These are phyloP conservation scores for Alloascoidea hylecoeti DNA, from an alignment of 805 yeast genomes.

Conservation along the genomic window DNA sequence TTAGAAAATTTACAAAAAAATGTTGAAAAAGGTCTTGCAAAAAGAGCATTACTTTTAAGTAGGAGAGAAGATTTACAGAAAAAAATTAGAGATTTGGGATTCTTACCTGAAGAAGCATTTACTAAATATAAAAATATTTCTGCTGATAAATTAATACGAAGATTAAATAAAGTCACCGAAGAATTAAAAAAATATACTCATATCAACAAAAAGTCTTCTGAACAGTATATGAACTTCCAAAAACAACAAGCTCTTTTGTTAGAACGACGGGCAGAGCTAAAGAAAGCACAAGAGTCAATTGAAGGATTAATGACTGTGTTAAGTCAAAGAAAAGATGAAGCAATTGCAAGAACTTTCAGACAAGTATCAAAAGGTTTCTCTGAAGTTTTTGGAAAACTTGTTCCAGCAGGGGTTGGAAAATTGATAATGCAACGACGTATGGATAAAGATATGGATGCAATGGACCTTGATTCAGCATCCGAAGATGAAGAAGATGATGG, in stretches of 20 bases:
- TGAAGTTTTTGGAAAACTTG: slow-evolving; percentile 64
- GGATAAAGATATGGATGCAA: slow-evolving; percentile 12
- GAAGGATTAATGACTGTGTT: slow-evolving; percentile 55
- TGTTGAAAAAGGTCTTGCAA: slow-evolving; percentile 52
- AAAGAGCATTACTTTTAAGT: slow-evolving; percentile 38
- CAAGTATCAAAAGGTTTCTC: slow-evolving; percentile 64
- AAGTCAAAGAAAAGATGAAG: slow-evolving; percentile 68
- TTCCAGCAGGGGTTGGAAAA: slow-evolving; percentile 71
- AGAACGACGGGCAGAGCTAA: slow-evolving; percentile 53
- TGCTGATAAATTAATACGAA: slow-evolving; percentile 37
- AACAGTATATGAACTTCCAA: slow-evolving; percentile 62
- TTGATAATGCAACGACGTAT: slow-evolving; percentile 44
- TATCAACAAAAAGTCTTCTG: slow-evolving; percentile 82
- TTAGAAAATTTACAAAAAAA: slow-evolving; percentile 46
- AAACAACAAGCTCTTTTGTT: slow-evolving; percentile 57
- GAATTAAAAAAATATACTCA: slow-evolving; percentile 53
- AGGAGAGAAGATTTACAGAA: slow-evolving; percentile 62
- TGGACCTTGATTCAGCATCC: slow-evolving; percentile 8
- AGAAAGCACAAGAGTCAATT: slow-evolving; percentile 56
- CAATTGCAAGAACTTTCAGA: slow-evolving; percentile 64
- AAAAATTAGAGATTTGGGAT: slow-evolving; percentile 75
- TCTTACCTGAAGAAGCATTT: slow-evolving; percentile 76
- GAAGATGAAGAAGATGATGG: slow-evolving; percentile 10
- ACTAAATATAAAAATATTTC: slow-evolving; percentile 26
- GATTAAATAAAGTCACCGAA: slow-evolving; percentile 39